Percentiles rank a stretch among this genome's conserved stretches.
Conservation (phyloP, 192 early-diverging fungal genomes). For the Haplosporangium gracile region DNA sequence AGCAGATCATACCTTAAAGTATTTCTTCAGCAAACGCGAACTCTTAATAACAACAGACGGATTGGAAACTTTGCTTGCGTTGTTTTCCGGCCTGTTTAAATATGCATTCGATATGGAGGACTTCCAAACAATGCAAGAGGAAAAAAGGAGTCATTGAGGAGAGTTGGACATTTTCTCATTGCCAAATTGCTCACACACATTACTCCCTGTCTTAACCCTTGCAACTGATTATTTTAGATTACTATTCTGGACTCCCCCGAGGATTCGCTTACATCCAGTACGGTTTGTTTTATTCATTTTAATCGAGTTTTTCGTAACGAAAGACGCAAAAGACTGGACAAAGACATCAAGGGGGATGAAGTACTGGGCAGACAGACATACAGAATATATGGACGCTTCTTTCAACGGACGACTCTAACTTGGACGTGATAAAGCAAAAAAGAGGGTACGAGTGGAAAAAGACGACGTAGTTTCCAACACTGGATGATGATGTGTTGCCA, state of each 20-base stretch:
- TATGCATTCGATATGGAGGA: background rate
- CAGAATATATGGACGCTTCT: background rate
- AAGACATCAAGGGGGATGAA: background rate
- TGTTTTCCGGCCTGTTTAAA: background rate
- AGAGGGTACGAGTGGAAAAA: background rate
- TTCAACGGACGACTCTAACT: background rate
- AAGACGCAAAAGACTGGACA: background rate
- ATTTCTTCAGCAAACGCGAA: background rate
- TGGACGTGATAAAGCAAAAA: background rate
- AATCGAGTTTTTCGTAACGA: background rate
- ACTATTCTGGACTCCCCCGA: slow-evolving; percentile 43
- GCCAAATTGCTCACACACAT: background rate
- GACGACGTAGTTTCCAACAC: slow-evolving; percentile 5
- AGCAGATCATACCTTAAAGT: background rate
- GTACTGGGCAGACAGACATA: background rate
- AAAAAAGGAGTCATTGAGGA: slow-evolving; percentile 6
- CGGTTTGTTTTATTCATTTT: slow-evolving; percentile 8
- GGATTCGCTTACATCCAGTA: slow-evolving; percentile 56
- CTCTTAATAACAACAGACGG: background rate
- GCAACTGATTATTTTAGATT: slow-evolving; percentile 18
- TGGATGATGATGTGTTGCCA: slow-evolving; percentile 2
- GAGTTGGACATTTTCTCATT: background rate
- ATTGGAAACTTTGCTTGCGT: background rate
- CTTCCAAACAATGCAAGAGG: background rate
- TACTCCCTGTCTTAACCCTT: background rate